phyloP scores from a whole-genome alignment of 179 eudicot genomes.

The Drosera spatulata region DNA sequence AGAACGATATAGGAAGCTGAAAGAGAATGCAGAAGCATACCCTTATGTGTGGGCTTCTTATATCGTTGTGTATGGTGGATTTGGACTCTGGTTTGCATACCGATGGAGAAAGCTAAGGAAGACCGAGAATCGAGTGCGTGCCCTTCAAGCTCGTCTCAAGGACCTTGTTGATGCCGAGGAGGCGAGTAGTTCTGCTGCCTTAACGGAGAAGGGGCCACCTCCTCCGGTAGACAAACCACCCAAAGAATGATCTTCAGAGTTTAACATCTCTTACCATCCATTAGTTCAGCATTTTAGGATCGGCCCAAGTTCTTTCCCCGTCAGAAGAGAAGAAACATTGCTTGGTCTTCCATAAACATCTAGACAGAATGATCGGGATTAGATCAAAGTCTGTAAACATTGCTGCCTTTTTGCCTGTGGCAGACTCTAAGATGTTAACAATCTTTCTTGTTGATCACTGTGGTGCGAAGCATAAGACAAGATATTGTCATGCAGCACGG shows the following conservation, averaged over 20 bases:
- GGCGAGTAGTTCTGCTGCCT: slow-evolving; percentile 15
- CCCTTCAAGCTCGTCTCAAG: slow-evolving; percentile 53
- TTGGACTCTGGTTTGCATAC: slow-evolving; percentile 63
- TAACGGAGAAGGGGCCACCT: slow-evolving; percentile 16
- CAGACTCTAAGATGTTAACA: no score
- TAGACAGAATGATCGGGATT: background rate
- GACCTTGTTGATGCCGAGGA: slow-evolving; percentile 50
- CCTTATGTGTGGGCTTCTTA: slow-evolving; percentile 85
- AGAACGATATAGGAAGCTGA: slow-evolving; percentile 39
- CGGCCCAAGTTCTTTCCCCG: background rate
- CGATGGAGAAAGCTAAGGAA: slow-evolving; percentile 66
- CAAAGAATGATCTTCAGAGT: slow-evolving; percentile 6
- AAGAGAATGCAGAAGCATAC: slow-evolving; percentile 58
- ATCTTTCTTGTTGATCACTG: no score
- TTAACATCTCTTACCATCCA: background rate
- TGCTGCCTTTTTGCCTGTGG: no score
- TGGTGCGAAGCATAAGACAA: no score
- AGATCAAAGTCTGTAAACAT: background rate
- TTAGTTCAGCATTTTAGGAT: background rate
- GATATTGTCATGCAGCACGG: no score
- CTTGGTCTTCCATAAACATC: background rate
- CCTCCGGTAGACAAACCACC: slow-evolving; percentile 20
- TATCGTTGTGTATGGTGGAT: slow-evolving; percentile 56
- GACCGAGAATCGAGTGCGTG: slow-evolving; percentile 69
- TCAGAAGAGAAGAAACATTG: background rate